phyloP scores from a whole-genome alignment of 352 stramenopile genomes.

The Globisporangium irregulare region DNA sequence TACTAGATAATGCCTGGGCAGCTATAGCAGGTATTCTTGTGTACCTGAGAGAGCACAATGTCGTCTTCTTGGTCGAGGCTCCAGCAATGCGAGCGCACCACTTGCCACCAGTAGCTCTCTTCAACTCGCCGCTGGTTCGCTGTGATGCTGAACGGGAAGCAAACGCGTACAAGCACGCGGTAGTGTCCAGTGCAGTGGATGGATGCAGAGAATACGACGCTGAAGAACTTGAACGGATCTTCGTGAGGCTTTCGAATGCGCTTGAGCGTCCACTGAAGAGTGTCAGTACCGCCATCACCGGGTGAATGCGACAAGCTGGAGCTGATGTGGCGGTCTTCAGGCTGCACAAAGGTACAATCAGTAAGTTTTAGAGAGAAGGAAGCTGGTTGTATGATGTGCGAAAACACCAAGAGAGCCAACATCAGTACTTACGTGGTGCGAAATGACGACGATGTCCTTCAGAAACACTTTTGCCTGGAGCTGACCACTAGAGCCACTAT shows the following conservation, averaged over 20 bases:
- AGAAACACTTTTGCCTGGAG: not conserved
- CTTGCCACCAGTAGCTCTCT: slow-evolving; percentile 1
- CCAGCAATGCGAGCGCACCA: slow-evolving; percentile 1
- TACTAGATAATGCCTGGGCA: too few species aligned
- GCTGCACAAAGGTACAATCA: not conserved
- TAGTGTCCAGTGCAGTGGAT: not conserved
- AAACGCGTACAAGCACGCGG: not conserved
- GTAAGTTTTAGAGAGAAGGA: not conserved
- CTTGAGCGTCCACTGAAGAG: not conserved
- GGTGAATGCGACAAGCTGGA: not conserved
- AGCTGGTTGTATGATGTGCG: not conserved
- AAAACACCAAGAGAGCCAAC: not conserved
- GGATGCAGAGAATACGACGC: not conserved
- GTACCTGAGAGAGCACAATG: slow-evolving; percentile 7
- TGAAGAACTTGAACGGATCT: not conserved
- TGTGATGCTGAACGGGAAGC: slow-evolving; percentile 1
- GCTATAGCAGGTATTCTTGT: not conserved
- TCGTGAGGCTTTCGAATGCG: not conserved
- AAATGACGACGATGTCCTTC: slow-evolving; percentile 7
- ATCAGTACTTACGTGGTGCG: not conserved
- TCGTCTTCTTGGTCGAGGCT: not conserved
- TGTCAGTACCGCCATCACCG: not conserved
- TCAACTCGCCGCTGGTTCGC: not conserved
- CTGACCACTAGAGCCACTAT: not conserved
- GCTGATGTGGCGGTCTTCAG: slow-evolving; percentile 4